These are phyloP conservation scores for Ophiostoma australiae DNA, from an alignment of 2,329 filamentous ascomycete genomes.

Conservation along the genomic window DNA sequence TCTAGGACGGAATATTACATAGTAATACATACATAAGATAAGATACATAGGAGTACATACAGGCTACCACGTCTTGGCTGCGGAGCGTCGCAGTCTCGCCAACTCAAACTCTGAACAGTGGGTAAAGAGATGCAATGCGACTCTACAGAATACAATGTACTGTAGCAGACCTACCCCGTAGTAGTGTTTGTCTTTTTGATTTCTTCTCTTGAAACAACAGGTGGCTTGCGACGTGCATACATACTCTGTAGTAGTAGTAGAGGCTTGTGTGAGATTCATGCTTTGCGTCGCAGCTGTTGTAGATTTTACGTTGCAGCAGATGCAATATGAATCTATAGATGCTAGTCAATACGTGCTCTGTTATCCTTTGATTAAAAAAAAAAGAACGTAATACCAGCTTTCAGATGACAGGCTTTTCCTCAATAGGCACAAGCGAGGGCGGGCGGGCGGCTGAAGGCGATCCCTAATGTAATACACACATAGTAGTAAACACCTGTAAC, in stretches of 20 bases:
- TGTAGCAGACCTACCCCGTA: background rate
- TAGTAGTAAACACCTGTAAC: background rate
- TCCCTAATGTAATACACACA: background rate
- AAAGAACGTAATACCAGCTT: background rate
- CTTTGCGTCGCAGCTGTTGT: background rate
- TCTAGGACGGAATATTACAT: background rate
- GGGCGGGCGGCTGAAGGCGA: constrained; percentile 1
- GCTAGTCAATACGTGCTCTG: background rate
- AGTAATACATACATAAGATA: no score
- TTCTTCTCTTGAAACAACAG: no score
- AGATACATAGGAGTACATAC: no score
- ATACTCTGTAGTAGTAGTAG: no score
- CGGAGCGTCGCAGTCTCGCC: background rate
- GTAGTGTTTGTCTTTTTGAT: background rate
- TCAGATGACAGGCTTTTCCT: background rate
- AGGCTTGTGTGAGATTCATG: background rate
- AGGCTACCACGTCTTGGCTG: background rate
- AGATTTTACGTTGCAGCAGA: background rate
- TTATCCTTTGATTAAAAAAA: background rate
- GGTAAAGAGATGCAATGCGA: constrained; percentile 4
- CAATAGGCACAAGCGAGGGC: background rate
- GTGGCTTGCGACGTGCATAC: no score
- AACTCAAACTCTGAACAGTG: constrained; percentile 10
- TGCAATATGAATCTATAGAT: background rate
- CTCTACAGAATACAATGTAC: background rate